These are phyloP conservation scores for Castanea crenata DNA, from an alignment of 306 rosid genomes.

Conservation along the genomic window DNA sequence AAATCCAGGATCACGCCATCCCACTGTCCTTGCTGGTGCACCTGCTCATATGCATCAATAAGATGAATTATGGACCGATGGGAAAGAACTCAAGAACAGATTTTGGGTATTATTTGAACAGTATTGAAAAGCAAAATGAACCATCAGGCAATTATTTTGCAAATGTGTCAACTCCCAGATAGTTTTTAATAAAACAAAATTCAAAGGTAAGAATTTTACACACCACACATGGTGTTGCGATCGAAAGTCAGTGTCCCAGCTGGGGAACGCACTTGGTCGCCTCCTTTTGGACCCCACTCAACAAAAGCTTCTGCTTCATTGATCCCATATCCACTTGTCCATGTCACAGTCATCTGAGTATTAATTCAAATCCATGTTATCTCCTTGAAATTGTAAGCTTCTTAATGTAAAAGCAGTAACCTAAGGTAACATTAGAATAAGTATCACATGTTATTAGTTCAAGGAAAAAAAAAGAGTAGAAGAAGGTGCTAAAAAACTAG, in stretches of 20 bases:
- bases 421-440: background rate
- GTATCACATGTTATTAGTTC: background rate
- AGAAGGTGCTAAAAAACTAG: background rate
- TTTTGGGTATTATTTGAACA: background rate
- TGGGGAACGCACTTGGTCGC: slow-evolving; percentile 44
- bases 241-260: slow-evolving; percentile 84
- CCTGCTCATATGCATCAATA: slow-evolving; percentile 38
- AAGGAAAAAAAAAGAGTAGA: background rate
- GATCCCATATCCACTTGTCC: slow-evolving; percentile 94
- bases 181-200: background rate
- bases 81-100: background rate
- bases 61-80: background rate
- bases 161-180: background rate
- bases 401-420: background rate
- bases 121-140: background rate
- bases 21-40: slow-evolving; percentile 90
- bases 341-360: slow-evolving; percentile 80
- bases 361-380: slow-evolving; percentile 10
- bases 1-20: slow-evolving; percentile 95
- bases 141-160: background rate
- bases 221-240: slow-evolving; percentile 84
- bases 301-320: slow-evolving; percentile 78
- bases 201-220: slow-evolving; percentile 27
- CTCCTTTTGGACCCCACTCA: slow-evolving; percentile 77
- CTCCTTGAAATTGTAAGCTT: background rate